phyloP scores from a whole-genome alignment of 768 basidiomycete genomes.

The Imleria badia region DNA sequence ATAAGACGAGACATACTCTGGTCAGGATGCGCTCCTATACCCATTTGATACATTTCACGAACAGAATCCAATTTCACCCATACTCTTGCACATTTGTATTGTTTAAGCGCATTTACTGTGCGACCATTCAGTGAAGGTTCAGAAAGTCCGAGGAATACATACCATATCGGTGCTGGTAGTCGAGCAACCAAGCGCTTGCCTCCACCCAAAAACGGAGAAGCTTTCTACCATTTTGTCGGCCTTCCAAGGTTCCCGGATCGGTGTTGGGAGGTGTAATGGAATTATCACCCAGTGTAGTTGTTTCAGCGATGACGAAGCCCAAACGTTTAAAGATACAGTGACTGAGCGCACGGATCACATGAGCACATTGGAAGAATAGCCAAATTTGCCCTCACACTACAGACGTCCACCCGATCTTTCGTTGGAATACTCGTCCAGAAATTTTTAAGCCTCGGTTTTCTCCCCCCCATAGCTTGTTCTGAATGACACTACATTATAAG shows the following conservation, averaged over 20 bases:
- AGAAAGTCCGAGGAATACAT: constrained; percentile 16
- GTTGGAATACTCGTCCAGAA: constrained; percentile 52
- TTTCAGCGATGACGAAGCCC: constrained; percentile 35
- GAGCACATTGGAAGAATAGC: constrained; percentile 6
- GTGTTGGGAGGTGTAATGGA: constrained; percentile 57
- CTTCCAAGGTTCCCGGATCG: constrained; percentile 44
- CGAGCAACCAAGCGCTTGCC: constrained; percentile 60
- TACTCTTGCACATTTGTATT: constrained; percentile 39
- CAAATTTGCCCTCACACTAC: constrained; percentile 47
- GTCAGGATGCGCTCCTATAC: constrained; percentile 73
- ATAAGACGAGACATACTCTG: constrained; percentile 54
- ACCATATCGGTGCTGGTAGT: constrained; percentile 54
- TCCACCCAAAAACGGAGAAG: constrained; percentile 84
- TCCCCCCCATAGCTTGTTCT: constrained; percentile 74
- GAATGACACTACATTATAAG: constrained; percentile 53
- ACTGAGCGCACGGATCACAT: constrained; percentile 26
- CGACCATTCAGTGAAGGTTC: constrained; percentile 5
- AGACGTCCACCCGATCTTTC: constrained; percentile 65
- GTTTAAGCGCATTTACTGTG: constrained; percentile 48
- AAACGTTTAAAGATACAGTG: constrained; percentile 41
- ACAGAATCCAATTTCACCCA: constrained; percentile 57
- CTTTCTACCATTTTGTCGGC: constrained; percentile 53
- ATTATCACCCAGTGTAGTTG: constrained; percentile 34
- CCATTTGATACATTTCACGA: constrained; percentile 70
- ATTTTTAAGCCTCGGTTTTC: constrained; percentile 60